Evolutionary conservation across 352 stramenopile species (phyloP), one percentile per base, ranked within the genome.

Genomic region (Phytophthora cryptogea): DNA sequence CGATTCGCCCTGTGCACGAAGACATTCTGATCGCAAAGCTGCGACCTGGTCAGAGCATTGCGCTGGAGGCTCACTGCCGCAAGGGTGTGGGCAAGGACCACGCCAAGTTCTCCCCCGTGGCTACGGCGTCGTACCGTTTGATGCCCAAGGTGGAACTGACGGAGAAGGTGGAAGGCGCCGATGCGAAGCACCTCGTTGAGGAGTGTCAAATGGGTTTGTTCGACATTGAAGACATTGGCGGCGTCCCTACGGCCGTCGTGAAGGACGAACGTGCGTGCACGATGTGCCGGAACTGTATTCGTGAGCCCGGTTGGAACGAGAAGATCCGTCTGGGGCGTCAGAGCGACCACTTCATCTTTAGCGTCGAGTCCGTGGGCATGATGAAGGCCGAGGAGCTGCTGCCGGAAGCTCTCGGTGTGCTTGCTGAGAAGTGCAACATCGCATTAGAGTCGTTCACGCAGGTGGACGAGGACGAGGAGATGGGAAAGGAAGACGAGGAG

Each of bases 21-120:
- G 95, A 99, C 72, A 99, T 99, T 67, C 68, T 99, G 55, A 89
- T 99, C 26, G 94, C 95, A 13, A 99, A 99, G 74, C 70, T 99
- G 33, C 86, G 94, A 49, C 95, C 96, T 2, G 96, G 96, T 41
- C 97, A 99, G 81, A 92, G 90, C 44, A 99, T 99, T 65, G 91
- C 94, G 42, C 79, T 99, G 8, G 96, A 99, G 68, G 93, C 92
- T 17, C 94, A 98, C 70, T 98, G 88, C 47, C 84, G 90, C 17
- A 97, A 97, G 72, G 96, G 96, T 23, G 86, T 98, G 5, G 97
- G 95, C 17, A 98, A 98, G 60, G 96, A 99, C 70, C 97, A 99
- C 76, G 96, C 97, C 48, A 99, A 99, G 74, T 99, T 96, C 63
- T 98, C 92, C 20, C 97, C 97, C 2, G 96, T 99, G 14, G 88